phyloP scores from a whole-genome alignment of 495 filamentous ascomycete genomes.

The Tuber magnatum region DNA sequence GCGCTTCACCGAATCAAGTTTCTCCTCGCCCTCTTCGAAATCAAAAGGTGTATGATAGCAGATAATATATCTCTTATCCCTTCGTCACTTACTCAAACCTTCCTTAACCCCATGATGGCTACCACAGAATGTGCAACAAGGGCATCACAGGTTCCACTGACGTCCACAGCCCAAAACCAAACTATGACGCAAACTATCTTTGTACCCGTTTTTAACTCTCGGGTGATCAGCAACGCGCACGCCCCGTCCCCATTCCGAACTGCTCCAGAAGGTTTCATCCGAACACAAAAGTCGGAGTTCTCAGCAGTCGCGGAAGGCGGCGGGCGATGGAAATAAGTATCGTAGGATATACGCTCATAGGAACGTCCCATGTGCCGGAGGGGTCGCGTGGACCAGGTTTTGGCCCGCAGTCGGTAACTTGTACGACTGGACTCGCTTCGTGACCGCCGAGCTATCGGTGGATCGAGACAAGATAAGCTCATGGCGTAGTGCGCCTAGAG shows the following conservation, averaged over 20 bases:
- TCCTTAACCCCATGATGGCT: not conserved
- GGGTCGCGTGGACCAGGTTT: not conserved
- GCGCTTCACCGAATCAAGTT: not conserved
- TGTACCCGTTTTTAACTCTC: not conserved
- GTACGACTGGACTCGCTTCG: constrained; percentile 4
- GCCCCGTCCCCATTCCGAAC: not conserved
- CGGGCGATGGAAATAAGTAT: not conserved
- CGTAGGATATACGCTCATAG: not conserved
- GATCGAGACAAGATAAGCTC: not conserved
- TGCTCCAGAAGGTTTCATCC: constrained; percentile 3
- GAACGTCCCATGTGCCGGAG: not conserved
- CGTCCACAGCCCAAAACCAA: not conserved
- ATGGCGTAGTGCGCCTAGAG: not conserved
- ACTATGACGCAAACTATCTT: constrained; percentile 1
- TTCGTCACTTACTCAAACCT: not conserved
- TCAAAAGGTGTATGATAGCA: not conserved
- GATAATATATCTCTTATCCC: not conserved
- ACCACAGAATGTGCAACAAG: not conserved
- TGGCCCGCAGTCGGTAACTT: not conserved
- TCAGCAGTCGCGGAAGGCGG: not conserved
- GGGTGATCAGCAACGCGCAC: not conserved
- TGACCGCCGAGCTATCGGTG: not conserved
- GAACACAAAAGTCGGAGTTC: not conserved
- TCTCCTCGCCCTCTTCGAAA: not conserved
- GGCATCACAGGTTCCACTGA: not conserved